Base-by-base conservation (phyloP, 177 flowering plant genomes). In the Vitis hybrid region DNA sequence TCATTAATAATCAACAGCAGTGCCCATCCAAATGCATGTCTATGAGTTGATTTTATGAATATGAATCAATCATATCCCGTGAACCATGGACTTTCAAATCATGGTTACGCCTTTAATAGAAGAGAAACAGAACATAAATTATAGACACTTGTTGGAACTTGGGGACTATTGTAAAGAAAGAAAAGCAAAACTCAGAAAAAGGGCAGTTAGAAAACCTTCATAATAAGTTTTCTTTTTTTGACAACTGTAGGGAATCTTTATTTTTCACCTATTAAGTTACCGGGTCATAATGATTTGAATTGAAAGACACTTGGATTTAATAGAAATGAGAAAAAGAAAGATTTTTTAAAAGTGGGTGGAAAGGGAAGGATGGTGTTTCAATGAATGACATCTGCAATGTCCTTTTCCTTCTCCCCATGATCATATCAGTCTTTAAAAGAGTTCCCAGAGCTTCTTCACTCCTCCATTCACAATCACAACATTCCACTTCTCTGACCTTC, bases 371-470 rank as follows among this genome's bases (percentile, higher is more conserved):
- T 64, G 70, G 74, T 65, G 78, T 72, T 76, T 72, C 78, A 67
- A 56, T 70, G 71, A 68, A 72, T 76, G 82, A 81, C 84, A 80
- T 53, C 60, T 70, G 72, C 80, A 70, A 45, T 75, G 75, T 74
- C 80, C 76, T 76, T 79, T 79, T 65, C 66, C 64, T 60, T 70
- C 60, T 65, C 73, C 48, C 68, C 72, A 61, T 75, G 75, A 65
- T 74, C 81, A 76, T 55, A 60, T 70, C 70, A 68, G 71, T 64
- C 86, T 82, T 78, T 83, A 80, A 69, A 83, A 78, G 75, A 56
- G 73, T 72, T 59, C 62, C 65, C 49, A 21, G 15, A 19, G n/a
- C 76, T 22, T 51, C 70, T 67, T 19, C 53, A 59, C 69, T 33
- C 74, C 62, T 53, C 60, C 81, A 74, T 72, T 67, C 77, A 64